Percentiles rank a stretch among this genome's conserved stretches.
phyloP scores from a whole-genome alignment of 257 asterid genomes.

The Capsicum pubescens region DNA sequence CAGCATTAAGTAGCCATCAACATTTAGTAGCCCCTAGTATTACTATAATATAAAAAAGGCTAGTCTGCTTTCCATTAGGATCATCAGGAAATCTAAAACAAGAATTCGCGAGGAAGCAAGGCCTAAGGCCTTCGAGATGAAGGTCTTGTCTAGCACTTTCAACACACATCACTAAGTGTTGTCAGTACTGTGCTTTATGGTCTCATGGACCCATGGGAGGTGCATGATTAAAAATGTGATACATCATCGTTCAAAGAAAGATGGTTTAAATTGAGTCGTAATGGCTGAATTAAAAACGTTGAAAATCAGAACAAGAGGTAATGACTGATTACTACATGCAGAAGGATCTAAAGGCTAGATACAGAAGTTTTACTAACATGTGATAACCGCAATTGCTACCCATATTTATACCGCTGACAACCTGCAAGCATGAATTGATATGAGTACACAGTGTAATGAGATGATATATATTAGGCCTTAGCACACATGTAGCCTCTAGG shows the following conservation, averaged over 20 bases:
- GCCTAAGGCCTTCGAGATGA: neutral
- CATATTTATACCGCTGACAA: conserved; percentile 86
- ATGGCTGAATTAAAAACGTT: neutral
- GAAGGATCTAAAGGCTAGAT: conserved; percentile 14
- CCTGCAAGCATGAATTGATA: conserved; percentile 57
- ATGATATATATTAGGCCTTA: neutral
- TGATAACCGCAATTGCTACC: conserved; percentile 92
- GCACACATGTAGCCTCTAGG: neutral
- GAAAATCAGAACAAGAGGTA: neutral
- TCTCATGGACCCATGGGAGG: neutral
- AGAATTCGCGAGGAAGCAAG: neutral
- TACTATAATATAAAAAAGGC: neutral
- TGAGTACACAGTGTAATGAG: neutral
- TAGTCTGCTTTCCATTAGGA: neutral
- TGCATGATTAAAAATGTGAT: neutral
- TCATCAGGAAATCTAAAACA: neutral
- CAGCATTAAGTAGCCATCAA: neutral
- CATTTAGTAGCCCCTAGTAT: neutral
- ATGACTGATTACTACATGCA: neutral
- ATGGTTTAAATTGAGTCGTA: neutral
- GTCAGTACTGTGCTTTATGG: neutral
- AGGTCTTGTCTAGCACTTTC: neutral
- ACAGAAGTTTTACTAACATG: conserved; percentile 53
- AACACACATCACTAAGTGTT: neutral
- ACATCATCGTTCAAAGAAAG: neutral